Evolutionary conservation across 805 yeast genomes (phyloP), one percentile per base, ranked within the genome.

Genomic region (Pichia thaimueangensis): DNA sequence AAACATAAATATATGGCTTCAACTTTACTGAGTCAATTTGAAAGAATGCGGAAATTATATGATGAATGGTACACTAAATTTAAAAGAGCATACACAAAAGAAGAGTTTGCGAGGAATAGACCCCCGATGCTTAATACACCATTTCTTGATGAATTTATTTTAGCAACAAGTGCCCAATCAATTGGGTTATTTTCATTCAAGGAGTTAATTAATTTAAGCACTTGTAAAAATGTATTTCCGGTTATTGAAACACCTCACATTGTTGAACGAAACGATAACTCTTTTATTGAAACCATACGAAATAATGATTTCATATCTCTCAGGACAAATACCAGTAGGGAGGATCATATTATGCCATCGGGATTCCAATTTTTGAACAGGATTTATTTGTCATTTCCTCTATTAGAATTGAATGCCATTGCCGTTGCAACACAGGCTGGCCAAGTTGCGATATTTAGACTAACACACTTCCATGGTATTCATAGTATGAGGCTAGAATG

Each of bases 341-440:
- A 15, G 4, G 24, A 24, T 3, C 24, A 9, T 1, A 39, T 39
- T 31, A 5, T 39, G 35, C 39, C 39, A 22, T 27, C 19, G 12
- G 40, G 39, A 17, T 52, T 53, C 29, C 35, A 47, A 6, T 46
- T 46, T 30, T 56, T 58, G 1, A 54, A 60, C 39, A 45, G 69
- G 23, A 41, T 63, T 6, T 61, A 63, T 9, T 34, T 36, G 21
- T 23, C 39, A 5, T 36, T 27, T 16, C 15, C 29, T 11, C 11
- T 28, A 12, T 11, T 17, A 8, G 19, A 64, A 35, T 42, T 73
- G 4, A 60, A 63, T 6, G 67, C 71, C n/a, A 56, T 64, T 12
- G 53, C 70, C 4, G 64, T 62, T 3, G 74, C 61, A 0, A 63
- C 74, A 1, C 75, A 71, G 36, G 59, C 65, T 5, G 78, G 78